phyloP scores from a whole-genome alignment of 2,329 filamentous ascomycete species.

The Aspergillus spinulosporus region DNA sequence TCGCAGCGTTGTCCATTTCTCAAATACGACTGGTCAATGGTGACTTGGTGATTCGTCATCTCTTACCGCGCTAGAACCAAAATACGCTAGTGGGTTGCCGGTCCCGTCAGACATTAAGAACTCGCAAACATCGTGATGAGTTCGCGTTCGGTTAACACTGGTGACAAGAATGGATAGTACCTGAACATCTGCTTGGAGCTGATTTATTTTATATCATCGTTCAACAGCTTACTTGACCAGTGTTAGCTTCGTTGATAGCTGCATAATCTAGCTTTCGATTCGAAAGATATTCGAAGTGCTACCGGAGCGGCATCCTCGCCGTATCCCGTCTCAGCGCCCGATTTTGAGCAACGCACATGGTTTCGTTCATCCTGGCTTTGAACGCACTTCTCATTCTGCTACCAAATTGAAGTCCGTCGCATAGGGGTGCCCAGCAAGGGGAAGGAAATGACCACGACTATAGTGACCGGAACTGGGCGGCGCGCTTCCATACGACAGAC shows the following conservation, averaged over 20 bases:
- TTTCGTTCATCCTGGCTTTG: no score
- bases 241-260: neutral
- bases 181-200: neutral
- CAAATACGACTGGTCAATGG: slow-evolving; percentile 28
- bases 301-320: neutral
- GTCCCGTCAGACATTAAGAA: neutral
- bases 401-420: neutral
- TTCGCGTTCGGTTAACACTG: neutral
- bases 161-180: slow-evolving; percentile 11
- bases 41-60: slow-evolving; percentile 33
- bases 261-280: neutral
- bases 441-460: slow-evolving; percentile 42
- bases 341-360: neutral
- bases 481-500: slow-evolving; percentile 40
- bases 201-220: neutral
- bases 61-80: slow-evolving; percentile 2
- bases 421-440: neutral
- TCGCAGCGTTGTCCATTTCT: slow-evolving; percentile 20
- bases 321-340: neutral
- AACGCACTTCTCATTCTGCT: neutral
- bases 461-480: slow-evolving; percentile 42
- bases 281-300: neutral
- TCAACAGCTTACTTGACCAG: neutral
- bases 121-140: neutral
- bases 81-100: neutral